phyloP scores from a whole-genome alignment of 2,329 filamentous ascomycete genomes.

The Intubia oerlemansii region DNA sequence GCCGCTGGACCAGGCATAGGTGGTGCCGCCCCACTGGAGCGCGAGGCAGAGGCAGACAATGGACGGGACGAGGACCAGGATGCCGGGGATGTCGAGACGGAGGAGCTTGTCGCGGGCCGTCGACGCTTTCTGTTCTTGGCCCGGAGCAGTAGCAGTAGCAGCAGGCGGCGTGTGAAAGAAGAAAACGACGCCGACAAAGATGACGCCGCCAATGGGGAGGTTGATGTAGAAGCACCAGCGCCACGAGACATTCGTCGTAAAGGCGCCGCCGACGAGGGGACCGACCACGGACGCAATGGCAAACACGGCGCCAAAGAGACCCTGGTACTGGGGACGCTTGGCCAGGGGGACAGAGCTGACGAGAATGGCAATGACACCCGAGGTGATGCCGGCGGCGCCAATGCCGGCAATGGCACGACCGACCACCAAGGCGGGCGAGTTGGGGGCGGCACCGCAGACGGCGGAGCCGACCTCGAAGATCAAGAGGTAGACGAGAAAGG shows the following conservation, averaged over 20 bases:
- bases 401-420: constrained; percentile 19
- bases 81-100: constrained; percentile 11
- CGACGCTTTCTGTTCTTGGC: background rate
- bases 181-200: constrained; percentile 10
- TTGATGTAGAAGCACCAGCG: constrained; percentile 20
- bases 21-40: constrained; percentile 20
- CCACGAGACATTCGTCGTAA: constrained; percentile 16
- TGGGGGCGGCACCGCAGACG: constrained; percentile 19
- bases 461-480: constrained; percentile 19
- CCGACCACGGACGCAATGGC: constrained; percentile 15
- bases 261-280: constrained; percentile 17
- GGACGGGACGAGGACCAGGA: constrained; percentile 8
- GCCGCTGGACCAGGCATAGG: constrained; percentile 13
- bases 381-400: constrained; percentile 17
- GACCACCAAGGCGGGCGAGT: constrained; percentile 18
- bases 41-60: constrained; percentile 22
- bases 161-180: constrained; percentile 12
- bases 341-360: constrained; percentile 15
- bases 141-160: constrained; percentile 2
- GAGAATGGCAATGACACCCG: constrained; percentile 15
- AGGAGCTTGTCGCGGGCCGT: constrained; percentile 13
- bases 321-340: constrained; percentile 15
- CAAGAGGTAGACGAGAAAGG: constrained; percentile 13
- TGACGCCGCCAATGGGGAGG: constrained; percentile 15
- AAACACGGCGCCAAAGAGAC: constrained; percentile 16